Evolutionary conservation across 257 asterid genomes (phyloP), one percentile per base, ranked within the genome.

Genomic region (Fraxinus cuspidata): DNA sequence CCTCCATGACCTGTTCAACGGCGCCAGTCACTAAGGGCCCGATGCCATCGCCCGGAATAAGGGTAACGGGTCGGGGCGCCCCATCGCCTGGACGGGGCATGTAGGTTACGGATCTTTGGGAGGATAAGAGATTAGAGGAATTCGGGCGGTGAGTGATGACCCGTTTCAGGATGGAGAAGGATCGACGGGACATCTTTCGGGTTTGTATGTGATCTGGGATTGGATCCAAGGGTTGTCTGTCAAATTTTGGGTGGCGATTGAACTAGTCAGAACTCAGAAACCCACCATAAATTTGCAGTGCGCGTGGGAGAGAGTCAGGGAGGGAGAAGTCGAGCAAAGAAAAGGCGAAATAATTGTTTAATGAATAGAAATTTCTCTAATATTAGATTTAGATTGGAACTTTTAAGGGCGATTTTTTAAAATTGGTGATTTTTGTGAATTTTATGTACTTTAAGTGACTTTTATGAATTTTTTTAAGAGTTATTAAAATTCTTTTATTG

Each of bases 71-170:
- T 6, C 97, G 90, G 12, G 98, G 97, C 15, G 91, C 80, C 18
- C 99, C 99, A 58, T 94, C 99, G 0, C 99, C 99, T 29, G 99
- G 97, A 3, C 99, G 91, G 73, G 97, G 99, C 99, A 94, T 94
- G 84, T 94, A 94, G 66, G 99, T 91, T 8, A 94, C 91, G 78
- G 96, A 94, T 91, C 99, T 63, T 63, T 63, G 69, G 34, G 35
- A 63, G 19, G 69, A 63, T 25, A 63, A 34, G 18, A 63, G 35
- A 25, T 63, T 93, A 80, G 93, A 53, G n/a, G 80, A 23, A 31
- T 77, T 49, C 7, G 80, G 79, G 82, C 13, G 63, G 83, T 78
- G 85, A 75, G 73, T 71, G 64, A 34, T 79, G 75, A 75, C 70
- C 21, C 79, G 89, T 69, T 80, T 87, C 75, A 90, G 67, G 81